A percentile compares a stretch with the other conserved stretches of the same genome.
Evolutionary conservation across 345 rosid genomes (phyloP).

Genomic region (Raphanus raphanistrum): DNA sequence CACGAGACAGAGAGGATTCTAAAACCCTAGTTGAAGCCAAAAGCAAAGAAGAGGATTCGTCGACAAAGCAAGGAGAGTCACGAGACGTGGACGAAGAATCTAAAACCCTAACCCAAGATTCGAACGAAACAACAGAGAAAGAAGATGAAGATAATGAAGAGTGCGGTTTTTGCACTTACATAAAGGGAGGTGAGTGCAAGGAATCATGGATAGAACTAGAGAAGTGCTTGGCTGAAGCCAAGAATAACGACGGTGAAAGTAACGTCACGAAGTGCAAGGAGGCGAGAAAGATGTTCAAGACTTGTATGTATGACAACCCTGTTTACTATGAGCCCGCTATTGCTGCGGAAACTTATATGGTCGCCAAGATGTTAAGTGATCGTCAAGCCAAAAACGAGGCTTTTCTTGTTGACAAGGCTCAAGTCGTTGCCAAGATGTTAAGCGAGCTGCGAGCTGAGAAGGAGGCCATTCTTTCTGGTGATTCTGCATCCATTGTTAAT

Average conservation of each 20-base stretch:
- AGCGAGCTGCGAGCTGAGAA: neutral
- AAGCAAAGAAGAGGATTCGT: neutral
- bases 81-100: neutral
- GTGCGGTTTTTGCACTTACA: neutral
- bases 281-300: neutral
- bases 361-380: neutral
- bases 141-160: neutral
- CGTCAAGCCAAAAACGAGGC: neutral
- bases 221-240: neutral
- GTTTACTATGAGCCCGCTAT: neutral
- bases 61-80: neutral
- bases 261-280: neutral
- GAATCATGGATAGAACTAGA: neutral
- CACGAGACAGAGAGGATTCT: too few relatives aligned
- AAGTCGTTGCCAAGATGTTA: neutral
- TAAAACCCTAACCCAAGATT: conserved; percentile 14
- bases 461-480: neutral
- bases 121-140: neutral
- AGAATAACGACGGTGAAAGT: neutral
- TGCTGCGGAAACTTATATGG: neutral
- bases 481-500: neutral
- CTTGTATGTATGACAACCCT: neutral
- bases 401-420: neutral
- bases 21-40: too few relatives aligned
- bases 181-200: neutral